Evolutionary conservation across 495 filamentous ascomycete species (phyloP), one percentile per base, ranked within the genome.

Genomic region (Penicillium riverlandense): DNA sequence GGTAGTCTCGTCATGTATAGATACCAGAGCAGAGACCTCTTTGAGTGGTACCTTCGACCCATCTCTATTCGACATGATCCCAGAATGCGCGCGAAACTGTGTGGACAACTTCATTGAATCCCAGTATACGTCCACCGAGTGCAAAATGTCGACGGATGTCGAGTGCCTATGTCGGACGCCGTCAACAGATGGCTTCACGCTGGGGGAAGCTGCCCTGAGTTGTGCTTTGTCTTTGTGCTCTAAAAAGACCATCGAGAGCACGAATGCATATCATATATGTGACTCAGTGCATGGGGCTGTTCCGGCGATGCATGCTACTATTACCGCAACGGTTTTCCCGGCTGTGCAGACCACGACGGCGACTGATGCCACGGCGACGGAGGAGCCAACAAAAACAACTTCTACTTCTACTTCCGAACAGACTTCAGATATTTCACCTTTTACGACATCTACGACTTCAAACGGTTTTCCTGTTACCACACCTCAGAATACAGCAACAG

Each of bases 201-300:
- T 90, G 38, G 84, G 84, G 9, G 85, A 88, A 59, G 82, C 72
- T 7, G 80, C 76, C 8, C 55, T 85, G 43, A 73, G 76, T 45
- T 90, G 85, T 55, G 71, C 81, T 10, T 58, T 74, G 37, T 72
- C 74, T 1, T 39, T 49, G 15, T 79, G 75, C 38, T 44, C 64
- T 13, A 37, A 58, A 12, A 43, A 56, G 2, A 49, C 57, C 7
- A 43, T 53, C 5, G 41, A 56, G 11, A 53, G 37, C 8, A 52
- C 56, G 7, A 66, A 64, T 33, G 78, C 72, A 12, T 80, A 79
- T 52, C 57, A 63, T 39, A 81, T 86, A 58, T 88, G 84, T 48
- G 62, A 66, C 36, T 69, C 67, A 2, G 61, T 82, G 14, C 40
- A 62, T 10, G 67, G 65, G 13, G 76, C 82, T 30, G 54, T 79